These are phyloP conservation scores for Colletotrichum aenigma DNA, from an alignment of 2,329 filamentous ascomycete species.

Conservation along the genomic window DNA sequence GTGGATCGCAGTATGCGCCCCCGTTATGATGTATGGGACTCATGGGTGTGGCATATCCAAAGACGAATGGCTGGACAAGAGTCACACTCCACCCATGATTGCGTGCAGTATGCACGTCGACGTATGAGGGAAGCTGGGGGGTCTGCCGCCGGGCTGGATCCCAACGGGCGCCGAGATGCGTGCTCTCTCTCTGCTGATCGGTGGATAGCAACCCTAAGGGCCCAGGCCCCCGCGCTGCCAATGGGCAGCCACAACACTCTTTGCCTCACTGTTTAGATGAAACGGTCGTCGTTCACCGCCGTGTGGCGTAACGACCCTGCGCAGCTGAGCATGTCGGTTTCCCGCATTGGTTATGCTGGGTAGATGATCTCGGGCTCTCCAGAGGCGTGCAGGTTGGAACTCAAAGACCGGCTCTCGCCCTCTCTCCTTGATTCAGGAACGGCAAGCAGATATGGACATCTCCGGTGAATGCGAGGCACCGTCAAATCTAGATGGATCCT, in stretches of 20 bases:
- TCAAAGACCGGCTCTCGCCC: not conserved
- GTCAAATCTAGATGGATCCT: not conserved
- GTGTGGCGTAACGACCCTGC: not conserved
- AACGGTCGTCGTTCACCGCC: not conserved
- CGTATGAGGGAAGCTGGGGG: not conserved
- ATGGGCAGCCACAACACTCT: not conserved
- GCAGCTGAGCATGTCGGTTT: not conserved
- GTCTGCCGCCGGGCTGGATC: not conserved
- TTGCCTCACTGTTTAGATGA: not conserved
- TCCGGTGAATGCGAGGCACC: not conserved
- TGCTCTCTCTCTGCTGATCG: not conserved
- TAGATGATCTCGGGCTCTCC: not conserved
- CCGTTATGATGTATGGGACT: not conserved
- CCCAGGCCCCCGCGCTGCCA: not conserved
- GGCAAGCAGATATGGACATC: not conserved
- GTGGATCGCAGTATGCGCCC: not conserved
- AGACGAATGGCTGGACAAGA: not conserved
- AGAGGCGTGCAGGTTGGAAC: not conserved
- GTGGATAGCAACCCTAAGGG: not conserved
- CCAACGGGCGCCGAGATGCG: not conserved
- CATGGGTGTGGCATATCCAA: not conserved
- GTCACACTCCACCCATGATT: not conserved
- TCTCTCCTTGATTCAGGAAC: not conserved
- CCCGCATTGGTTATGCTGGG: not conserved
- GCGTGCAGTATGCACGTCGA: not conserved